These are phyloP conservation scores for Triticum turgidum DNA, from an alignment of 176 grass and related monocot genomes.

Conservation along the genomic window DNA sequence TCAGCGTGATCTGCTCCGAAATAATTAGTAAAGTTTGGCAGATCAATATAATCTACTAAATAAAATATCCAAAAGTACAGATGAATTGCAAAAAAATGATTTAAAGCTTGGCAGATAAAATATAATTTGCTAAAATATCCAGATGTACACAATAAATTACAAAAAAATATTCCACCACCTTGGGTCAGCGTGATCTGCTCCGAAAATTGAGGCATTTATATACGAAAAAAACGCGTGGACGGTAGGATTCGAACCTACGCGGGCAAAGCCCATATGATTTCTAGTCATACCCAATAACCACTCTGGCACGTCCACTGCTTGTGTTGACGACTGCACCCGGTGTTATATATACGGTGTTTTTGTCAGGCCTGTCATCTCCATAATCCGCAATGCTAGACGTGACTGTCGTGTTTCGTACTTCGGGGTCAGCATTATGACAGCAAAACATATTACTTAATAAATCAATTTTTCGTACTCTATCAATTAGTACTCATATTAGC, in stretches of 20 bases:
- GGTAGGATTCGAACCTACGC: constrained; percentile 94
- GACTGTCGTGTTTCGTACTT: too few relatives aligned
- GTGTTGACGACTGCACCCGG: accelerated
- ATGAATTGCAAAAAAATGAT: too few relatives aligned
- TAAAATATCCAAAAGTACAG: too few relatives aligned
- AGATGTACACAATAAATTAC: background rate
- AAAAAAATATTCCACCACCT: too few relatives aligned
- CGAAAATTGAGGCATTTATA: background rate
- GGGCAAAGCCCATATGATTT: constrained; percentile 28
- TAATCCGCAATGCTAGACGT: too few relatives aligned
- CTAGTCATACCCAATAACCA: constrained; percentile 99
- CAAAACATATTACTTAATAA: too few relatives aligned
- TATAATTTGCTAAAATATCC: background rate
- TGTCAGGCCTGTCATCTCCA: too few relatives aligned
- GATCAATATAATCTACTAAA: too few relatives aligned
- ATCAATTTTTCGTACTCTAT: too few relatives aligned
- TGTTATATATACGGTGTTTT: accelerated
- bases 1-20: background rate
- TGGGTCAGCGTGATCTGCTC: background rate
- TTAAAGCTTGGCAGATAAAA: background rate
- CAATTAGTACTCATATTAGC: too few relatives aligned
- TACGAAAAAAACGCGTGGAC: constrained; percentile 36
- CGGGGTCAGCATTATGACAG: too few relatives aligned
- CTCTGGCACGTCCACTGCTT: constrained; percentile 78
- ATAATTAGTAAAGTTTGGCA: too few relatives aligned